Evolutionary conservation across 202 grass and related monocot species (phyloP).

Genomic region (Zoysia matrella): DNA sequence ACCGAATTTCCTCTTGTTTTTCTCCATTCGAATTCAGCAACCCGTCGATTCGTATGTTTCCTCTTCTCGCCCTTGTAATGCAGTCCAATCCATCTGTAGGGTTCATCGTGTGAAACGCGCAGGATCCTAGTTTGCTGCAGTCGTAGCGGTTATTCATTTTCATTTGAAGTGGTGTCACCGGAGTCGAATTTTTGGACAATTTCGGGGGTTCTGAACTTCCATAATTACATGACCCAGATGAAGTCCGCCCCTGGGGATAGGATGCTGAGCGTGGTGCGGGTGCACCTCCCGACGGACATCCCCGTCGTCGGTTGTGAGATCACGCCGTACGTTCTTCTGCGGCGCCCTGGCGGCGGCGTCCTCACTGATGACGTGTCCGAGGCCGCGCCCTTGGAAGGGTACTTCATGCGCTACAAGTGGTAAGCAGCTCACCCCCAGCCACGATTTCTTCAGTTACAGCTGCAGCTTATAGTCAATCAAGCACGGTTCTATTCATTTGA

Average conservation of each 20-base stretch:
- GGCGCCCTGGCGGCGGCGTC: constrained; percentile 54
- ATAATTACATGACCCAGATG: constrained; percentile 43
- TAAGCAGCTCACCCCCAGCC: constrained; percentile 29
- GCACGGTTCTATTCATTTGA: not conserved
- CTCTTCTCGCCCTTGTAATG: not conserved
- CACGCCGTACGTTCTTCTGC: constrained; percentile 82
- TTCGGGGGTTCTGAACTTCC: constrained; percentile 37
- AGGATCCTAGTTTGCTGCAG: not conserved
- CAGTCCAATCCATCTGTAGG: constrained; percentile 27
- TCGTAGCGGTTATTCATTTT: not conserved
- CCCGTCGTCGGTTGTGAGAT: constrained; percentile 93
- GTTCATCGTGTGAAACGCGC: constrained; percentile 6
- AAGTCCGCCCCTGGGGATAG: constrained; percentile 46
- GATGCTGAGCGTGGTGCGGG: constrained; percentile 81
- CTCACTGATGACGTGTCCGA: constrained; percentile 68
- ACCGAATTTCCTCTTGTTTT: not conserved
- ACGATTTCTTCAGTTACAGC: not conserved
- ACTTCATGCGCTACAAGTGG: constrained; percentile 84
- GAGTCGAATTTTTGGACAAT: not conserved
- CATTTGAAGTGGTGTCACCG: not conserved
- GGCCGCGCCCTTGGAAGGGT: constrained; percentile 56
- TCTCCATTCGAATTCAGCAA: not conserved
- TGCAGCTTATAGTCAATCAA: constrained; percentile 7
- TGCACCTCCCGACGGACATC: constrained; percentile 94
- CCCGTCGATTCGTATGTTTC: not conserved